Conservation (phyloP, 768 basidiomycete genomes). For the Kwoniella europaea region DNA sequence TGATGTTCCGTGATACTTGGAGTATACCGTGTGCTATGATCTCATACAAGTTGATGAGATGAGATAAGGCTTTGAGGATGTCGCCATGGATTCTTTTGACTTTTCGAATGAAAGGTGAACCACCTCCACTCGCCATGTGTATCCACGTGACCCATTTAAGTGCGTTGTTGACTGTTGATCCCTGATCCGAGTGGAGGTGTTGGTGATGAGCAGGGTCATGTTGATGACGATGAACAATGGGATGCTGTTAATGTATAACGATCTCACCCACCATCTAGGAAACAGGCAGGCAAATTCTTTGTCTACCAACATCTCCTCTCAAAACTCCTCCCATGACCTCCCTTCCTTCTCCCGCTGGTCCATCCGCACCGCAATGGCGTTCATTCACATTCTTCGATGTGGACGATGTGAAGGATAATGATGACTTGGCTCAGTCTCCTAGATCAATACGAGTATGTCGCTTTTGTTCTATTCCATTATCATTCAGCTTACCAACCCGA, state of each 20-base stretch:
- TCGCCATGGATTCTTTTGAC: slow-evolving; percentile 5
- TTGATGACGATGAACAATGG: slow-evolving; percentile 78
- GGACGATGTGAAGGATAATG: slow-evolving; percentile 74
- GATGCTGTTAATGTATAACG: slow-evolving; percentile 29
- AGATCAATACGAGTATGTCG: slow-evolving; percentile 73
- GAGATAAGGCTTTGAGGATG: background rate
- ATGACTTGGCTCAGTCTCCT: slow-evolving; percentile 75
- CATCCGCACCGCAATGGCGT: slow-evolving; percentile 68
- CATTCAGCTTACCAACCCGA: no score
- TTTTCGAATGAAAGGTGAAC: slow-evolving; percentile 10
- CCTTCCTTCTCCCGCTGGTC: slow-evolving; percentile 15
- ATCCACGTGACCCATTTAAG: slow-evolving; percentile 1
- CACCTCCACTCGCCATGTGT: slow-evolving; percentile 10
- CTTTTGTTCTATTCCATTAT: background rate
- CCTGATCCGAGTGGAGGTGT: background rate
- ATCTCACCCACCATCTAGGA: background rate
- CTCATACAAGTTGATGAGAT: background rate
- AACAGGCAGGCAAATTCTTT: background rate
- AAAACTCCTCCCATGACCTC: slow-evolving; percentile 6
- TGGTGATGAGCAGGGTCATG: slow-evolving; percentile 71
- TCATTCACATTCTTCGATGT: slow-evolving; percentile 90
- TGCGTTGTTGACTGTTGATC: background rate
- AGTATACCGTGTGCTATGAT: background rate
- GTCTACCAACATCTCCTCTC: background rate
- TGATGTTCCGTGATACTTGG: no score